Evolutionary conservation across 2,329 filamentous ascomycete species (phyloP), one percentile per base, ranked within the genome.

Genomic region (Emmonsia crescens): DNA sequence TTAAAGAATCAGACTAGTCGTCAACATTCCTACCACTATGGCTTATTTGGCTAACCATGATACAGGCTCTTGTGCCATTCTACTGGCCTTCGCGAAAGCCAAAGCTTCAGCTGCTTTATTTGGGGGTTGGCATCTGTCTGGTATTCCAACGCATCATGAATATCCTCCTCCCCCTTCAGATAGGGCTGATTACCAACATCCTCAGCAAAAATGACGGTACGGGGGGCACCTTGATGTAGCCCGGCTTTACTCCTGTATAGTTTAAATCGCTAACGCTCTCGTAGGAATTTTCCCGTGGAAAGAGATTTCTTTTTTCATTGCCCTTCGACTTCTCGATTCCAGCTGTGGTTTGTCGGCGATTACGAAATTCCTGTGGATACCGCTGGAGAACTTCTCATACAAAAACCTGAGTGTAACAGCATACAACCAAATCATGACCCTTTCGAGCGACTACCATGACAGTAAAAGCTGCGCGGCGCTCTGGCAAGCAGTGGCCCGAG

Each of bases 141-240:
- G 72, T 91, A n/a, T 77, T 80, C 59, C 83, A 86, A 61, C 90
- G 92, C 65, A 83, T 83, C 5, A 77, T 95, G 57, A 89, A 91
- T 67, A 78, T 96, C 16, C 76, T 95, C 49, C 84, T 91, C 38
- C 91, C 91, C n/a, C 83, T 88, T 24, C 89, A 94, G 70, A 83
- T 93, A 38, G 91, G 90, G 65, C 84, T 89, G 62, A 85, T 96
- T 65, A 86, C 89, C 65, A 85, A 94, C 68, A 83, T 83, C 63
- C 76, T 95, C 27, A 80, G 80, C 36, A 77, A 79, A 9, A 72
- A 69, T 42, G 78, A 80, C 49, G 74, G 78, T 51, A 77, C 73
- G 61, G 57, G 40, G 38, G 10, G 16, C n/a, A 46, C 21, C 46
- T 14, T 24, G 19, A 49, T 6, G 27, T 12, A 46, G 24, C 9